Percentiles rank a stretch among this genome's conserved stretches.
Evolutionary conservation across 2,329 filamentous ascomycete species (phyloP).

Genomic region (Aspergillus tubingensis): DNA sequence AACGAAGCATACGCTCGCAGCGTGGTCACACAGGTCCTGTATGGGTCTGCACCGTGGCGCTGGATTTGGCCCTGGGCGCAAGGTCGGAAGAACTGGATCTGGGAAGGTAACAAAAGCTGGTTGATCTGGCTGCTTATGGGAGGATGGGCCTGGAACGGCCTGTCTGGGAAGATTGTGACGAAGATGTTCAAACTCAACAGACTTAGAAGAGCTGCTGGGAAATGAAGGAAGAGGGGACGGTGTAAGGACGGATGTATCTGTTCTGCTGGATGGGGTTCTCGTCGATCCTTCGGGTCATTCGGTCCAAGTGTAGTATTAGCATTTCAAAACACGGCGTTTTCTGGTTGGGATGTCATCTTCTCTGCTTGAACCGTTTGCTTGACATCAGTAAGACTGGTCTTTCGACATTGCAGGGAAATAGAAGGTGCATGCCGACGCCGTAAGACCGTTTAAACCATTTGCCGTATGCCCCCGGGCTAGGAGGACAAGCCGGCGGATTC

Average conservation of each 20-base stretch:
- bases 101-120: constrained; percentile 55
- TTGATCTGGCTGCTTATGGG: constrained; percentile 54
- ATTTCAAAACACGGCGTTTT: neutral
- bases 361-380: neutral
- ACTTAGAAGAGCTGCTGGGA: constrained; percentile 35
- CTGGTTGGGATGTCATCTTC: neutral
- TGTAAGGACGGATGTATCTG: neutral
- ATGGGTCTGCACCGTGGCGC: constrained; percentile 46
- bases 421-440: neutral
- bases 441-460: constrained; percentile 22
- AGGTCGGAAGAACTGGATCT: constrained; percentile 43
- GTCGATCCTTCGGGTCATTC: neutral
- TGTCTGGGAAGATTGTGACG: constrained; percentile 48
- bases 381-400: neutral
- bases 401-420: neutral
- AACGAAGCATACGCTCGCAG: constrained; percentile 56
- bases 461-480: constrained; percentile 9
- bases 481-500: neutral
- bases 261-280: neutral
- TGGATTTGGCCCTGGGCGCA: constrained; percentile 53
- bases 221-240: constrained; percentile 2
- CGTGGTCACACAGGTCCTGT: constrained; percentile 57
- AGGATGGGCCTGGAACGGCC: constrained; percentile 49
- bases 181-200: constrained; percentile 56
- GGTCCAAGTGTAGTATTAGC: neutral